Evolutionary conservation across 768 basidiomycete species (phyloP).

Genomic region (Daedalea quercina): DNA sequence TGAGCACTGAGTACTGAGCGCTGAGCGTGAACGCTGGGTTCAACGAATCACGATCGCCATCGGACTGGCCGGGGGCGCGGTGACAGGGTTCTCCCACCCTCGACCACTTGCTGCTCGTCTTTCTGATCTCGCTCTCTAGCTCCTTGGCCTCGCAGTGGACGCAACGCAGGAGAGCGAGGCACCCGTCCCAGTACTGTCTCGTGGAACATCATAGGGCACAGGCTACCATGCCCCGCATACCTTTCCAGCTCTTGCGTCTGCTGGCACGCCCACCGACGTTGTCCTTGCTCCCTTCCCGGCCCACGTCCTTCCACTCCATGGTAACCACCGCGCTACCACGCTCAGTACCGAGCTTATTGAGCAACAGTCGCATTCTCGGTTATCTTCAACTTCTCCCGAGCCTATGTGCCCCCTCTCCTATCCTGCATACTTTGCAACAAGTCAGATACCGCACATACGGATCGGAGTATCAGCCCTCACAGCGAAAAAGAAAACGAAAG

Average conservation of each 20-base stretch:
- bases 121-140: too few species aligned
- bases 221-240: slow-evolving; percentile 20
- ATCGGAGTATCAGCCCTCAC: slow-evolving; percentile 95
- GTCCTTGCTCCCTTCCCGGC: background rate
- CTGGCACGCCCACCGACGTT: slow-evolving; percentile 16
- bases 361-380: background rate
- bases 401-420: slow-evolving; percentile 21
- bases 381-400: background rate
- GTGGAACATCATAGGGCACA: background rate
- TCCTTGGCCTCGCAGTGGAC: too few species aligned
- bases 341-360: background rate
- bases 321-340: background rate
- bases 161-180: too few species aligned
- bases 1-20: too few species aligned
- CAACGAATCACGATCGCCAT: too few species aligned
- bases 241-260: slow-evolving; percentile 17
- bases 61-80: too few species aligned
- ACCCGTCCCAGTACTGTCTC: too few species aligned
- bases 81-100: too few species aligned
- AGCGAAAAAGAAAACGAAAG: slow-evolving; percentile 86
- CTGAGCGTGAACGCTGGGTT: too few species aligned
- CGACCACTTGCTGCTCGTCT: too few species aligned
- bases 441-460: slow-evolving; percentile 66
- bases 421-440: slow-evolving; percentile 40
- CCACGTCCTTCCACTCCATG: background rate